Base-by-base conservation (phyloP, 2,329 filamentous ascomycete species). In the Bipolaris zeicola region DNA sequence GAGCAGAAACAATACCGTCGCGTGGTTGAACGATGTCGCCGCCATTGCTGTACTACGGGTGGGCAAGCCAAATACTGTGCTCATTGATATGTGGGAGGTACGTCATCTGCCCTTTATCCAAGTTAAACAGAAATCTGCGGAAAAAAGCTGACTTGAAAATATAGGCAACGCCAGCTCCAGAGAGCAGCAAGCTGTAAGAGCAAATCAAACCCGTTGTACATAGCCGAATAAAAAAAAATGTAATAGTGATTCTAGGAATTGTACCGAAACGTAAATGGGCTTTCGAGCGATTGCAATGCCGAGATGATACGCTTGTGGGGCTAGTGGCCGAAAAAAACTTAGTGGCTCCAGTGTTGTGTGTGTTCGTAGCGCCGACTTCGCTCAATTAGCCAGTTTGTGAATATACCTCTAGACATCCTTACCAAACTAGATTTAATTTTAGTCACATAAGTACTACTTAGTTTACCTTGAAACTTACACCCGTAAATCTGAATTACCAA, bases 11-110 rank as follows among this genome's bases (percentile, higher is more conserved):
- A 63, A 67, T 44, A 64, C 65, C 6, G 76, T 75, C 50, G 69
- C 71, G 34, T 77, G 75, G 75, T 60, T 77, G 60, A 77, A 77
- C 44, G 72, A 76, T 59, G 63, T 76, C 33, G 71, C 75, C 14
- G 70, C 61, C 16, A 64, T 70, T 14, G 68, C 66, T 14, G 64
- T 68, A 16, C 45, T 70, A 46, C 65, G 48, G 14, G 52, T 62
- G 16, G 64, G 56, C 36, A 64, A 66, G 3, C 67, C 66, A 1
- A 51, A 31, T 14, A 58, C 56, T 3, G 67, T 70, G 11, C 22
- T 52, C 8, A 69, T 70, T 53, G 66, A 70, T 31, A 69, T 69
- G 68, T 70, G 66, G 68, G 49, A 68, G 58, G 64, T 65, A 6
- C 52, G 57, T 55, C 53, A 6, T 28, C 20, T 8, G 7, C 26